phyloP scores from a whole-genome alignment of 768 basidiomycete genomes.

The Russula virescens region DNA sequence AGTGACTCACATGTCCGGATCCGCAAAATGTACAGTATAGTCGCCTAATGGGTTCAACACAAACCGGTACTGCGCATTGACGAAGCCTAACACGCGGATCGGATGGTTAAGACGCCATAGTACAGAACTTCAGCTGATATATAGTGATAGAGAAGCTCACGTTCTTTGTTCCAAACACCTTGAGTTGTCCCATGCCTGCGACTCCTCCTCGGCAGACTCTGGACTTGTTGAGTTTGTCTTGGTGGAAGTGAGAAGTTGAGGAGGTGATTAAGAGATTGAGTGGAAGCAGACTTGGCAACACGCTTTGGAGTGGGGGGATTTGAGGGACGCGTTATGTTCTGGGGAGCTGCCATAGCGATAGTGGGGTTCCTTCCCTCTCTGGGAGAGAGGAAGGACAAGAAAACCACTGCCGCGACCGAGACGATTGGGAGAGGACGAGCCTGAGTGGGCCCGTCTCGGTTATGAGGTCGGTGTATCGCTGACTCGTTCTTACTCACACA shows the following conservation, averaged over 20 bases:
- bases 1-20: constrained; percentile 84
- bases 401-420: constrained; percentile 26
- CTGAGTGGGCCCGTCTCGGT: neutral
- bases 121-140: neutral
- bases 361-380: constrained; percentile 43
- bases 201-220: constrained; percentile 65
- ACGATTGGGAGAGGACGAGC: constrained; percentile 18
- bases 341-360: constrained; percentile 23
- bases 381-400: constrained; percentile 39
- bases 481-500: constrained; percentile 28
- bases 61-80: constrained; percentile 95
- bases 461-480: neutral
- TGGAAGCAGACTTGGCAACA: constrained; percentile 60
- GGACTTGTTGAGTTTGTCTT: constrained; percentile 56
- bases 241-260: constrained; percentile 94
- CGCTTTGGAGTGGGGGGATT: constrained; percentile 47
- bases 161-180: constrained; percentile 85
- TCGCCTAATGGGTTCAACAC: constrained; percentile 89
- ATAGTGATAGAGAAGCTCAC: constrained; percentile 45
- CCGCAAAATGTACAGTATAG: constrained; percentile 93
- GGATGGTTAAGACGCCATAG: constrained; percentile 14
- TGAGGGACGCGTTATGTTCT: constrained; percentile 28
- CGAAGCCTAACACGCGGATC: constrained; percentile 59
- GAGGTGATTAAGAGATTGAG: constrained; percentile 73
- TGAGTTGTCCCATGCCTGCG: constrained; percentile 58